Base-by-base conservation (phyloP, 1,284 basidiomycete species). In the Austroboletus novae-zelandiae region DNA sequence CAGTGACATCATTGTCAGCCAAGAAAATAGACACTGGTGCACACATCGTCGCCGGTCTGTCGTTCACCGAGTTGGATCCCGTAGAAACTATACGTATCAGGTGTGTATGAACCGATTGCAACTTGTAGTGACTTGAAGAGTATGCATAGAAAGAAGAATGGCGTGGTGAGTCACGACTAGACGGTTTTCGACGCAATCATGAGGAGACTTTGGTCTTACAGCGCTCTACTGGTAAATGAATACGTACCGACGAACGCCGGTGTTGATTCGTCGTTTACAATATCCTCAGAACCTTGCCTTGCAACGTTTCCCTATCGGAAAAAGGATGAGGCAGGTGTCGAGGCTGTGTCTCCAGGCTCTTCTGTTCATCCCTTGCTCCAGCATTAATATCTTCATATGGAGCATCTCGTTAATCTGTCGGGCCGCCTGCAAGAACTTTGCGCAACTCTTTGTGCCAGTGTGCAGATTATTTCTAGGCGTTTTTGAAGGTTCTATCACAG, bases 401-500 rank as follows among this genome's bases (percentile, higher is more conserved):
- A 78, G 75, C 1, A 60, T 85, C 36, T 77, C 83, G 1, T 71
- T 91, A 5, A 74, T 75, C 47, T 75, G 73, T 15, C 84, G 90
- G 58, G 86, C 86, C 0, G 86, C 86, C 83, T n/a, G n/a, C n/a
- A n/a, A n/a, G n/a, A n/a, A n/a, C n/a, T n/a, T n/a, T n/a, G n/a
- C n/a, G n/a, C n/a, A 80, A 1, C 73, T 91, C 1, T 80, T 91
- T 56, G n/a, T n/a, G n/a, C n/a, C n/a, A n/a, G 78, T 75, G 14
- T 80, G 80, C 29, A 79, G 84, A 29, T 64, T 88, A 36, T 74
- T 88, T 18, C 71, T 91, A 5, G 89, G 89, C 32, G 78, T 84
- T 64, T 88, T 87, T 57, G 89, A 92, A 67, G 89, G 87, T 0
- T 82, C 81, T 2, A 86, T 91, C 57, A 90, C 87, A 0, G 83